Percentiles rank a stretch among this genome's conserved stretches.
phyloP scores from a whole-genome alignment of 1,284 basidiomycete species.

The Sanghuangporus baumii region DNA sequence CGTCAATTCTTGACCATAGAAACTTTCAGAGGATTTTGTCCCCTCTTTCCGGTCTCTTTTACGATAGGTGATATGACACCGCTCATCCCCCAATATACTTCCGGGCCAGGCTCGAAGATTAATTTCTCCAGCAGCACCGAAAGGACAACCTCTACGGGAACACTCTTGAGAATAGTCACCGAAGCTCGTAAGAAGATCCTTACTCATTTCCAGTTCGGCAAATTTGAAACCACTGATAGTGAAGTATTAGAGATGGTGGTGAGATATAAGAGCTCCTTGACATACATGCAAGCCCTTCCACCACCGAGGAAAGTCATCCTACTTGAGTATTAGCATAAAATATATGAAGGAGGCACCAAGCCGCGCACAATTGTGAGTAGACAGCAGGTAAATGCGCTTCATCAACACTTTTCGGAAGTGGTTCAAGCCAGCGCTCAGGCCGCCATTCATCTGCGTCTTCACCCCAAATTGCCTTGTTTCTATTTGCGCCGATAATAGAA shows the following conservation, averaged over 20 bases:
- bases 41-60: background rate
- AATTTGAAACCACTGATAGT: slow-evolving; percentile 14
- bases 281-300: slow-evolving; percentile 19
- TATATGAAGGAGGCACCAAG: background rate
- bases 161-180: background rate
- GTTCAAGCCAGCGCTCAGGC: slow-evolving; percentile 22
- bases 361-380: slow-evolving; percentile 21
- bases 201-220: slow-evolving; percentile 17
- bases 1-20: background rate
- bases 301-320: slow-evolving; percentile 20
- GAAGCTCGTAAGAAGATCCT: background rate
- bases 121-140: slow-evolving; percentile 18
- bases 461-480: slow-evolving; percentile 20
- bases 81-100: slow-evolving; percentile 12
- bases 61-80: slow-evolving; percentile 2
- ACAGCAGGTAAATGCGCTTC: slow-evolving; percentile 20
- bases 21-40: slow-evolving; percentile 8
- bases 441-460: slow-evolving; percentile 21
- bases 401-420: slow-evolving; percentile 9
- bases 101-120: slow-evolving; percentile 8
- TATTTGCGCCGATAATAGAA: slow-evolving; percentile 19
- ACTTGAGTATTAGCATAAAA: background rate
- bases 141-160: slow-evolving; percentile 10
- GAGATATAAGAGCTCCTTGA: background rate
- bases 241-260: background rate